Base-by-base conservation (phyloP, 2,329 filamentous ascomycete species). In the Albifimbria verrucaria region DNA sequence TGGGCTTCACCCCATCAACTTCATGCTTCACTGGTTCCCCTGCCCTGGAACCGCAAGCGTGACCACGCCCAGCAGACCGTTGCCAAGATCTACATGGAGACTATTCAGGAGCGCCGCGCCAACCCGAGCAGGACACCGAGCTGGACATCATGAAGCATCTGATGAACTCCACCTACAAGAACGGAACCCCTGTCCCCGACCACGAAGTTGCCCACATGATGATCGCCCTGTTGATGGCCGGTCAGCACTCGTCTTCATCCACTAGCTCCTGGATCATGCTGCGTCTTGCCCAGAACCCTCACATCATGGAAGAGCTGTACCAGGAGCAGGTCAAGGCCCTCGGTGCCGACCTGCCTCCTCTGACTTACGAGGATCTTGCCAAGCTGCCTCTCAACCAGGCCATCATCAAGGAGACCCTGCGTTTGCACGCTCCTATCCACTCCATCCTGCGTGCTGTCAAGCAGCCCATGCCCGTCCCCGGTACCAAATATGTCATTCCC, bases 391-490 rank as follows among this genome's bases (percentile, higher is more conserved):
- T 97, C 20, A 90, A 96, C 77, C 80, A 87, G 62, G 88, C 90
- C 63, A 86, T 95, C 58, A 82, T 97, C 73, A 94, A 93, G 76
- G 92, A 97, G 74, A 96, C 92, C 3, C 86, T 97, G 39, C 89
- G 92, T 57, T 79, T 97, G 17, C 90, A 97, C 70, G 89, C 92
- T 1, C 92, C 92, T 1, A 97, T 97, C 65, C 92, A 97, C 80
- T 94, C 90, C 49, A 96, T 97, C 66, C 84, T 97, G 80, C 90
- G 92, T 63, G 89, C 90, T 62, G 93, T 96, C 70, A 96, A 93
- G 77, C 83, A 85, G 59, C 91, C 92, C 54, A 90, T 97, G 82
- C 81, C 85, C 11, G 82, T 96, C 23, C 85, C 91, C 25, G 89
- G 89, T 59, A 95, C 90, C 42, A 88, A 88, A 62, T 96, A 87